Evolutionary conservation across 179 eudicot genomes (phyloP).

Genomic region (Heliamphora pulchella): DNA sequence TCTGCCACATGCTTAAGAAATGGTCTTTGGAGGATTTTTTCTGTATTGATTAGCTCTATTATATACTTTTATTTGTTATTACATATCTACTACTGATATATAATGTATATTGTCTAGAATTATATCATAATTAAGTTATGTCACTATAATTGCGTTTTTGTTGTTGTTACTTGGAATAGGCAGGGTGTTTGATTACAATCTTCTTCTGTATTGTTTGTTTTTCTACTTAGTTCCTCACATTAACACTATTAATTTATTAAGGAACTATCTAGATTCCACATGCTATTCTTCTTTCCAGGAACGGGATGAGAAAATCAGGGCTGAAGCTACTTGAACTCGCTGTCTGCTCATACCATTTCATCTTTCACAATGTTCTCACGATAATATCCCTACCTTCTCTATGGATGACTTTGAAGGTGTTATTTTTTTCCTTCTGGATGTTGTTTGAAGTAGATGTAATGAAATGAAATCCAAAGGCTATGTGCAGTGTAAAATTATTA

Average conservation of each 20-base stretch:
- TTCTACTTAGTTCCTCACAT: background rate
- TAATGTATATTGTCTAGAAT: background rate
- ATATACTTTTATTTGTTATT: too few relatives aligned
- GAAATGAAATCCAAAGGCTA: background rate
- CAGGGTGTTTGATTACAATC: background rate
- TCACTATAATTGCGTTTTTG: background rate
- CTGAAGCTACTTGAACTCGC: conserved; percentile 57
- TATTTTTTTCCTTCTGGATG: background rate
- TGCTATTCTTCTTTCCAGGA: conserved; percentile 44
- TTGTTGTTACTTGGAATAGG: conserved; percentile 3
- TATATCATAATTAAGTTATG: background rate
- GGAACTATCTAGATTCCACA: conserved; percentile 12
- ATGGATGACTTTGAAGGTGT: conserved; percentile 96
- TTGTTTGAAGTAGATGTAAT: background rate
- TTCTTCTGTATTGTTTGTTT: background rate
- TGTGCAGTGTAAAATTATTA: background rate
- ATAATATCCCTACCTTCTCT: conserved; percentile 50
- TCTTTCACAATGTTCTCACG: conserved; percentile 29
- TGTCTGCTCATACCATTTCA: conserved; percentile 37
- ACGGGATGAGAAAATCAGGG: conserved; percentile 60
- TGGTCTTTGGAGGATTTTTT: too few relatives aligned
- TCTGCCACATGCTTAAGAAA: too few relatives aligned
- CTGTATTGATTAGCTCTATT: too few relatives aligned
- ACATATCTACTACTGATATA: background rate
- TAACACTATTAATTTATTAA: background rate